phyloP scores from a whole-genome alignment of 192 early-diverging fungal genomes.

The Dissophora ornata region DNA sequence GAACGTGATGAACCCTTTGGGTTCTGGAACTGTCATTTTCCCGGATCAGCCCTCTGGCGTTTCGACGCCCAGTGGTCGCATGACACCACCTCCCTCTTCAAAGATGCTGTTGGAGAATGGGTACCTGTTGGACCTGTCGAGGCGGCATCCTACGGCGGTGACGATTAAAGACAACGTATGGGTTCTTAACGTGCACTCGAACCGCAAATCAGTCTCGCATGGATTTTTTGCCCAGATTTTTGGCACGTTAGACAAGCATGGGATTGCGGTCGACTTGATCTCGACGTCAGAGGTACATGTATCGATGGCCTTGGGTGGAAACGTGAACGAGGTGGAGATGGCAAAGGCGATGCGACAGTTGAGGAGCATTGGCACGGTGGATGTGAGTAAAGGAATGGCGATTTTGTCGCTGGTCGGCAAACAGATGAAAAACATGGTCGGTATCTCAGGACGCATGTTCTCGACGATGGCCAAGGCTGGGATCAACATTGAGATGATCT shows the following conservation, averaged over 20 bases:
- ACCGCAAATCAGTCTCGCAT: conserved; percentile 92
- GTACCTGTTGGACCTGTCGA: conserved; percentile 73
- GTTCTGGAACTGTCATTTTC: conserved; percentile 91
- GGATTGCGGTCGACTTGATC: conserved; percentile 93
- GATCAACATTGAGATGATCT: conserved; percentile 99
- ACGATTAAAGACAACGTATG: conserved; percentile 97
- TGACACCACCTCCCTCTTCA: conserved; percentile 60
- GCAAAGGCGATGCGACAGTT: conserved; percentile 82
- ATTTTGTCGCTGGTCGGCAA: conserved; percentile 96
- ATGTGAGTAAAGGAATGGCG: conserved; percentile 87
- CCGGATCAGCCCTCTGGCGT: conserved; percentile 72
- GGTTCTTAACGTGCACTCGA: conserved; percentile 95
- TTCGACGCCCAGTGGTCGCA: conserved; percentile 57
- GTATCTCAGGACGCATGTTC: conserved; percentile 94
- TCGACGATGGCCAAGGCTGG: conserved; percentile 82
- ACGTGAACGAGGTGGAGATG: conserved; percentile 73
- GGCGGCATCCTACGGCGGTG: conserved; percentile 89
- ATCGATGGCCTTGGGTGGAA: conserved; percentile 81
- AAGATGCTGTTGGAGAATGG: conserved; percentile 73
- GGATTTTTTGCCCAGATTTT: conserved; percentile 98
- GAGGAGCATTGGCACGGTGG: conserved; percentile 80
- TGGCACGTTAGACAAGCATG: conserved; percentile 85
- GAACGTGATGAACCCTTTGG: conserved; percentile 93
- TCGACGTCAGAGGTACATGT: conserved; percentile 93
- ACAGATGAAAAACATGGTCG: conserved; percentile 96